Base-by-base conservation (phyloP, 2,329 filamentous ascomycete genomes). In the Dryadomyces quercivorus region DNA sequence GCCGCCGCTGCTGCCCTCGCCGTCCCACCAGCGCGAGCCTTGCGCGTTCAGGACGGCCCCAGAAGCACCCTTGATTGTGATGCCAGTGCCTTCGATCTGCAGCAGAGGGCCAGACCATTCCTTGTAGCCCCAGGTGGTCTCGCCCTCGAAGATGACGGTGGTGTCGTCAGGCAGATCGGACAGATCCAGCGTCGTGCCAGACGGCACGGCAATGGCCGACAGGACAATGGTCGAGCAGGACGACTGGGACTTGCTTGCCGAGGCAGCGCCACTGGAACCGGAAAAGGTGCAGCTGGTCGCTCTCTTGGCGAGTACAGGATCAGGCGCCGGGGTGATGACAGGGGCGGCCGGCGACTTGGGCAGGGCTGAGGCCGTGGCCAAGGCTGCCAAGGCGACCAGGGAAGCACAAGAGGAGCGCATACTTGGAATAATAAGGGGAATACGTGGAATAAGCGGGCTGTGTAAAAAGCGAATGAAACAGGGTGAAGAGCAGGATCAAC, bases 161-260 rank as follows among this genome's bases (percentile, higher is more conserved):
- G 78, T 80, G 58, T 74, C 75, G 18, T 66, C 62, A 1, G 70
- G 71, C 43, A 82, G 70, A 20, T 69, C 67, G 13, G 78, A 78
- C 57, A 84, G 64, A 62, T 84, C 78, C 3, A 85, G 72, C 3
- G 80, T 82, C 10, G 69, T 68, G 21, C 79, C 79, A 7, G 78
- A 73, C 3, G 81, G 80, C 15, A 84, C 80, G 18, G 66, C 66
- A 48, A 84, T 72, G 59, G 71, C 70, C 56, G 70, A 72, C 20
- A 84, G 67, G 20, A 73, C 65, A 57, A 84, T 81, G 51, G 69
- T 72, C 12, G 76, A 69, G 66, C 81, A 84, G 15, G 70, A 70
- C 65, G 38, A 12, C 48, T 59, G 56, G 2, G 58, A 59, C 20
- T 22, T 31, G 46, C 51, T 58, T 4, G 58, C 58, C 18, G 31